Percentiles rank a stretch among this genome's conserved stretches.
Conservation (phyloP, 441 rosid species). For the Brassica balearica region DNA sequence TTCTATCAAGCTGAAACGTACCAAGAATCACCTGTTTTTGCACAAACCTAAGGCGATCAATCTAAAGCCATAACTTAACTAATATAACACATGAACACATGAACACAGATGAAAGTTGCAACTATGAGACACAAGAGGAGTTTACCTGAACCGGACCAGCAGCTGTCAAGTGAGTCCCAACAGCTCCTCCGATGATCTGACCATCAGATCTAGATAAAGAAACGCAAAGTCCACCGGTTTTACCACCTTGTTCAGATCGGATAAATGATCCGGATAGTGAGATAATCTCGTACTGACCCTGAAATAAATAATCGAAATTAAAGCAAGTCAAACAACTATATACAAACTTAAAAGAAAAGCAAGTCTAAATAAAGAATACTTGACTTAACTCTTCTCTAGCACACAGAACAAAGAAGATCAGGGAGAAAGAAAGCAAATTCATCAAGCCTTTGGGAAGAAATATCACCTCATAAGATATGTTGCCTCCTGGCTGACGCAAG, state of each 20-base stretch:
- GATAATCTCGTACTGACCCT: slow-evolving; percentile 92
- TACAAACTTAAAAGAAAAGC: slow-evolving; percentile 19
- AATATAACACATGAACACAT: neutral
- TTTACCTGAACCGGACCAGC: slow-evolving; percentile 94
- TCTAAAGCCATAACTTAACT: slow-evolving; percentile 9
- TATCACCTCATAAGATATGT: slow-evolving; percentile 76
- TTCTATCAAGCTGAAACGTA: slow-evolving; percentile 70
- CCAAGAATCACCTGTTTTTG: slow-evolving; percentile 82
- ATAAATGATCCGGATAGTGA: slow-evolving; percentile 90
- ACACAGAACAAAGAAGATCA: slow-evolving; percentile 1
- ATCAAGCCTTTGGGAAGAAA: slow-evolving; percentile 3
- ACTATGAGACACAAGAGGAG: neutral
- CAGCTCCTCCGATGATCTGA: slow-evolving; percentile 86
- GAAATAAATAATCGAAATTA: slow-evolving; percentile 18
- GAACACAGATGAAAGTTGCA: neutral
- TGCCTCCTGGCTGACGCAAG: slow-evolving; percentile 87
- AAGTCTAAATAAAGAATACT: neutral
- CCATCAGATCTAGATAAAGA: slow-evolving; percentile 74
- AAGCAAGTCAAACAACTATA: slow-evolving; percentile 22
- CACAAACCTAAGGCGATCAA: slow-evolving; percentile 13
- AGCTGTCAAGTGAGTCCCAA: slow-evolving; percentile 83
- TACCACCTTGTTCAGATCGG: slow-evolving; percentile 73
- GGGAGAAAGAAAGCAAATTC: slow-evolving; percentile 7
- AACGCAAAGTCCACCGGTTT: slow-evolving; percentile 82
- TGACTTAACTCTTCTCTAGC: neutral